These are phyloP conservation scores for Antrodiella citrinella DNA, from an alignment of 768 basidiomycete genomes.

Conservation along the genomic window DNA sequence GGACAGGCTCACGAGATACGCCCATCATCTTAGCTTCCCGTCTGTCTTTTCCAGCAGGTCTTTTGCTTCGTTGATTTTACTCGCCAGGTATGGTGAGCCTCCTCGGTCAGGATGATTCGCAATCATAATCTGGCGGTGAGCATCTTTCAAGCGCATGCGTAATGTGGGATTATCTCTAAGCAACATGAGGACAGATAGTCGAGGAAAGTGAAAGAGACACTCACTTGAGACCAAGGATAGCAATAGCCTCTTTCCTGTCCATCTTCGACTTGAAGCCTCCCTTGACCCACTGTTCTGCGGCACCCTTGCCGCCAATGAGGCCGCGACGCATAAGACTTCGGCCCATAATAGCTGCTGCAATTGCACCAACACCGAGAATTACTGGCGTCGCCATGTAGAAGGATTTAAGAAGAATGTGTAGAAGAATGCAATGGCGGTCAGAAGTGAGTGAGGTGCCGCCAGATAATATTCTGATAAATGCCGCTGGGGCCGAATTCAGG, in stretches of 20 bases:
- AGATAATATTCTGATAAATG: neutral
- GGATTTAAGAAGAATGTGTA: neutral
- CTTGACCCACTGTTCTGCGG: conserved; percentile 79
- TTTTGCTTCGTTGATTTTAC: conserved; percentile 99
- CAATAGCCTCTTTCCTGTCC: conserved; percentile 90
- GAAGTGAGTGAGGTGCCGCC: neutral
- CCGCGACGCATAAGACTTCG: conserved; percentile 54
- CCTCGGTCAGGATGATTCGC: conserved; percentile 98
- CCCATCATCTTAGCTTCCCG: conserved; percentile 29
- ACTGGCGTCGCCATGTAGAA: conserved; percentile 67
- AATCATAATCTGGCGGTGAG: conserved; percentile 95
- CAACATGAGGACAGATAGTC: neutral
- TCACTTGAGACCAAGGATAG: conserved; percentile 88
- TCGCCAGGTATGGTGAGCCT: conserved; percentile 95
- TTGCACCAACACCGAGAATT: conserved; percentile 67
- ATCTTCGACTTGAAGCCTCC: conserved; percentile 96
- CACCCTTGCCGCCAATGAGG: conserved; percentile 40
- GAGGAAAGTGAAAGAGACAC: conserved; percentile 22
- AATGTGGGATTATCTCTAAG: conserved; percentile 79
- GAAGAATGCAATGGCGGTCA: neutral
- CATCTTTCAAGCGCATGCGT: conserved; percentile 82
- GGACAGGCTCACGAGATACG: neutral
- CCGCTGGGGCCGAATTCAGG: neutral
- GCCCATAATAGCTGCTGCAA: conserved; percentile 69
- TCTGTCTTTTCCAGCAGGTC: conserved; percentile 82